These are phyloP conservation scores for Leptodontidium sp. DNA, from an alignment of 2,329 filamentous ascomycete species.

Conservation along the genomic window DNA sequence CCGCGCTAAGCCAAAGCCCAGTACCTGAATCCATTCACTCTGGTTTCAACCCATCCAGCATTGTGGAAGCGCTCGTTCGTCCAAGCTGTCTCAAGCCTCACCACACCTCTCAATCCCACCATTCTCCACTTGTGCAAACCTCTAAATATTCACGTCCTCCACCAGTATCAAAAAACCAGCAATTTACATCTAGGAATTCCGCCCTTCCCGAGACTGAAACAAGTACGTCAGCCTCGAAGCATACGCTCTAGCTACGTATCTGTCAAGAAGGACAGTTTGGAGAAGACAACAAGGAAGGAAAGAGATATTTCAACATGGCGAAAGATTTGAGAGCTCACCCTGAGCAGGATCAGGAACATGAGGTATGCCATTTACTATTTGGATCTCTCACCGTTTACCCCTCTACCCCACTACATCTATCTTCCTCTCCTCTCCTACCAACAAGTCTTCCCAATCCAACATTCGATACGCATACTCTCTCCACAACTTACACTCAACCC, in stretches of 20 bases:
- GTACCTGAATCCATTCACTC: conserved; percentile 9
- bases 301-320: conserved; percentile 38
- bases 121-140: neutral
- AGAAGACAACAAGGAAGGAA: neutral
- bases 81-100: conserved; percentile 11
- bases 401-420: conserved; percentile 15
- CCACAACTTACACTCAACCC: neutral
- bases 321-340: conserved; percentile 38
- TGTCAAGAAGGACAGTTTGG: neutral
- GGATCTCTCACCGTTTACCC: conserved; percentile 14
- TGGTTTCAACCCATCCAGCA: conserved; percentile 6
- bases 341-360: conserved; percentile 42
- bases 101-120: neutral
- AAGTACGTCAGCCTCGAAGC: conserved; percentile 16
- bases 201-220: neutral
- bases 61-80: neutral
- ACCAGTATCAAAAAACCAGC: neutral
- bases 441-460: neutral
- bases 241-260: neutral
- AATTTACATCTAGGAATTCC: neutral
- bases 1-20: conserved; percentile 13
- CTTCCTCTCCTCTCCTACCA: neutral
- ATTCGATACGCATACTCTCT: neutral
- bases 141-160: neutral
- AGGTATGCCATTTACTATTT: conserved; percentile 35